Conservation (phyloP, 495 filamentous ascomycete genomes). For the Talaromyces liani region DNA sequence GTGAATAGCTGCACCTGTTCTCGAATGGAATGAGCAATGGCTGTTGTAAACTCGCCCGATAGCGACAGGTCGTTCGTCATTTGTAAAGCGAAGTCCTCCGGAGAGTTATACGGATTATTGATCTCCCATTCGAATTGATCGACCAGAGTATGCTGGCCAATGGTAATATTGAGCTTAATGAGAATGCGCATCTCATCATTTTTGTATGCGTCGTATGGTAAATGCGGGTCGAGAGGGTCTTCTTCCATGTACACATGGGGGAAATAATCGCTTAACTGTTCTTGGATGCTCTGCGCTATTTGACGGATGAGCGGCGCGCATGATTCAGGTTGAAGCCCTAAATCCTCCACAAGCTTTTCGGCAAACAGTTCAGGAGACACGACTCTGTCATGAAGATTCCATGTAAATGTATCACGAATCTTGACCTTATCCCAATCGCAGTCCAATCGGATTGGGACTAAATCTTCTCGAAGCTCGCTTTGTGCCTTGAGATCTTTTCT, state of each 20-base stretch:
- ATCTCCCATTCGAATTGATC: constrained; percentile 99
- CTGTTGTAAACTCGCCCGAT: constrained; percentile 92
- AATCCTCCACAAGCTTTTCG: constrained; percentile 83
- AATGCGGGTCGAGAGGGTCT: constrained; percentile 79
- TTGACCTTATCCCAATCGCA: constrained; percentile 95
- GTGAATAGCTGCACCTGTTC: constrained; percentile 94
- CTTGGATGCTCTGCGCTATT: constrained; percentile 71
- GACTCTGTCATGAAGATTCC: constrained; percentile 90
- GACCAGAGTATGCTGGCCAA: constrained; percentile 86
- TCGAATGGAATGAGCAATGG: constrained; percentile 93
- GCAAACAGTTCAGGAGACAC: constrained; percentile 75
- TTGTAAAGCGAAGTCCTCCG: constrained; percentile 83
- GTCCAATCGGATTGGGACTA: constrained; percentile 86
- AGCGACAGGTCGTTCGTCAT: constrained; percentile 90
- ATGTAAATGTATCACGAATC: constrained; percentile 95
- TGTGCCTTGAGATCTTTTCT: constrained; percentile 75
- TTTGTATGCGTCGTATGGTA: constrained; percentile 91
- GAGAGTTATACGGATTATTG: constrained; percentile 86
- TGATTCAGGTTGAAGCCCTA: constrained; percentile 66
- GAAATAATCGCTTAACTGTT: constrained; percentile 88
- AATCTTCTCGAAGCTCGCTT: constrained; percentile 80
- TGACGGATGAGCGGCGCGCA: constrained; percentile 60
- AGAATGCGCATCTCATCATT: constrained; percentile 97
- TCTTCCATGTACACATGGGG: constrained; percentile 86
- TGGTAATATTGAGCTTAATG: constrained; percentile 95